These are phyloP conservation scores for Papiliotrema laurentii DNA, from an alignment of 1,284 basidiomycete genomes.

Conservation along the genomic window DNA sequence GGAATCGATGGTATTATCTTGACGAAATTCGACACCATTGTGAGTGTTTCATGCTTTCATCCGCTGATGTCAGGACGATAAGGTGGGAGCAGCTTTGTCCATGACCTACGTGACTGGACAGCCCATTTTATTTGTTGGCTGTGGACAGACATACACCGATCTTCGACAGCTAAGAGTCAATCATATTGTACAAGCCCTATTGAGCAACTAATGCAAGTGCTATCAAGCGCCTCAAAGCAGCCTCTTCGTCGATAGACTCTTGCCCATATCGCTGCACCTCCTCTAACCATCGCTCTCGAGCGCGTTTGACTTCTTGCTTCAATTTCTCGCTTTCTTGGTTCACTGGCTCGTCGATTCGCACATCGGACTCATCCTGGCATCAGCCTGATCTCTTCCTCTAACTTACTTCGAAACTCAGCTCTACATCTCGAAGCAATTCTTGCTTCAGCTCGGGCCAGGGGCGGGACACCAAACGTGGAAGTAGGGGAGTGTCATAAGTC, in stretches of 20 bases:
- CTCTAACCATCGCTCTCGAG: neutral
- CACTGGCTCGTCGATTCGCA: too few relatives aligned
- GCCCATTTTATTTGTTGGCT: conserved; percentile 93
- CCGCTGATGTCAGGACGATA: conserved; percentile 32
- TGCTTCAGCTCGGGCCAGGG: neutral
- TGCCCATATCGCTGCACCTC: neutral
- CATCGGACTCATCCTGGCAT: neutral
- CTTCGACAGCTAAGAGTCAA: conserved; percentile 77
- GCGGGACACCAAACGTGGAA: neutral
- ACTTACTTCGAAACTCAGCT: neutral
- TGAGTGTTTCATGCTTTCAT: conserved; percentile 18
- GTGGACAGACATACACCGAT: conserved; percentile 95
- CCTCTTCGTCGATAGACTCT: neutral
- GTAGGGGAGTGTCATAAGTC: neutral
- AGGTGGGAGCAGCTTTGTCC: conserved; percentile 91
- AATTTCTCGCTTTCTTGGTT: too few relatives aligned
- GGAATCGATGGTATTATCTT: conserved; percentile 95
- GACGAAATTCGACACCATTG: conserved; percentile 95
- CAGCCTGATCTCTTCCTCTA: neutral
- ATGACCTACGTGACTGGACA: conserved; percentile 98
- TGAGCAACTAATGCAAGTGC: conserved; percentile 5
- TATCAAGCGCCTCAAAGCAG: neutral
- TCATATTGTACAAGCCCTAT: conserved; percentile 88
- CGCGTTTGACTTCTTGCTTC: neutral
- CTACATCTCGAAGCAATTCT: neutral